Conservation (phyloP, 2,329 filamentous ascomycete species). For the Ophiostoma sp. region DNA sequence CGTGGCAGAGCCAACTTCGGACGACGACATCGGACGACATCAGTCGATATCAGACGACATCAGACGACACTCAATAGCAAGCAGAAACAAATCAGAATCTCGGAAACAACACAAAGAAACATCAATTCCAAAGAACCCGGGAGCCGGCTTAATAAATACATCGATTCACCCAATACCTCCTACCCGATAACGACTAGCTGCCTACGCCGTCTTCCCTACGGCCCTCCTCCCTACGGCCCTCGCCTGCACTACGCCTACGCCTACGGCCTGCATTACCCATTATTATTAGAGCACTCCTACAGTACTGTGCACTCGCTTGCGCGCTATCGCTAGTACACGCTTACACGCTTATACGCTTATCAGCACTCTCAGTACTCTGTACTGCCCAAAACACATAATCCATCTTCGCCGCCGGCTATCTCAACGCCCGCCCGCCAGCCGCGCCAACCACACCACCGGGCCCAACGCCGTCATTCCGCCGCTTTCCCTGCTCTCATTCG, state of each 20-base stretch:
- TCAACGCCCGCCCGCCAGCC: conserved; percentile 11
- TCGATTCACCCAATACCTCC: neutral
- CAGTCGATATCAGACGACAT: neutral
- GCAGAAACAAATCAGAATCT: too few relatives aligned
- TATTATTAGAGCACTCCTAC: neutral
- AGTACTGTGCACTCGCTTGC: neutral
- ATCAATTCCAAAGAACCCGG: neutral
- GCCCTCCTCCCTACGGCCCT: neutral
- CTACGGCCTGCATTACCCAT: conserved; percentile 4
- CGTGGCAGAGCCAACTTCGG: neutral
- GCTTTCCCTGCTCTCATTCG: conserved; percentile 7
- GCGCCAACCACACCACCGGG: conserved; percentile 13
- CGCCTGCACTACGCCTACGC: neutral
- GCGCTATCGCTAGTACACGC: neutral
- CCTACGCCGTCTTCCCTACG: conserved; percentile 9
- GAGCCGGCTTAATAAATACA: neutral
- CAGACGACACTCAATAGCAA: neutral
- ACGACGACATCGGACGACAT: neutral
- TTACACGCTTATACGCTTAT: conserved; percentile 9
- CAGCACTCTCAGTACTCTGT: neutral
- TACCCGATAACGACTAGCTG: conserved; percentile 10
- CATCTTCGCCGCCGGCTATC: conserved; percentile 14
- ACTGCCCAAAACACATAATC: neutral
- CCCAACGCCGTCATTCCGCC: neutral
- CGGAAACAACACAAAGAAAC: neutral